Percentiles rank a stretch among this genome's conserved stretches.
These are phyloP conservation scores for Eruca vesicaria DNA, from an alignment of 441 rosid species.

Conservation along the genomic window DNA sequence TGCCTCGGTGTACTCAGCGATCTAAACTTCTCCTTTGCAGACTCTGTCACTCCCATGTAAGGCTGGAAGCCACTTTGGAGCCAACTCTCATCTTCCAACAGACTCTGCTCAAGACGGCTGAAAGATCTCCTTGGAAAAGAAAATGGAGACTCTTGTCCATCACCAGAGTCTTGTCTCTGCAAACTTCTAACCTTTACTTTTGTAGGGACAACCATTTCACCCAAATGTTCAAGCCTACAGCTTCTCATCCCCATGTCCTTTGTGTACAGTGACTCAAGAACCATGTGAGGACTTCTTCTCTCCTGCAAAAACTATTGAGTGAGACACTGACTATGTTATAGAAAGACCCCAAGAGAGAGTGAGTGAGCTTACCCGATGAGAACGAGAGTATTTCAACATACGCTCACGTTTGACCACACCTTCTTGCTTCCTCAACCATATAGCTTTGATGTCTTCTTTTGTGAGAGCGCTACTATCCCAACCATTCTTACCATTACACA, in stretches of 20 bases:
- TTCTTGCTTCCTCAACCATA: constrained; percentile 59
- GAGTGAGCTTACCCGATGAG: constrained; percentile 58
- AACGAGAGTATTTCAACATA: constrained; percentile 75
- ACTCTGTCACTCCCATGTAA: constrained; percentile 69
- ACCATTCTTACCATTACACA: constrained; percentile 50
- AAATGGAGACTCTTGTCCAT: constrained; percentile 48
- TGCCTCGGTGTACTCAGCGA: constrained; percentile 46
- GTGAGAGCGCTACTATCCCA: constrained; percentile 69
- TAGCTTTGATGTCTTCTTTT: constrained; percentile 61
- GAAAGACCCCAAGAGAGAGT: constrained; percentile 1
- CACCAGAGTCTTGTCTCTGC: constrained; percentile 42
- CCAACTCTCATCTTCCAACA: constrained; percentile 39
- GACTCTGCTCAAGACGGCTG: constrained; percentile 39
- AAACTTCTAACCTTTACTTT: constrained; percentile 38
- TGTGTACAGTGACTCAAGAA: constrained; percentile 40
- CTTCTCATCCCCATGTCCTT: constrained; percentile 47
- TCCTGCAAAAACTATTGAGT: constrained; percentile 43
- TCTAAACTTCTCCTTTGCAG: constrained; percentile 71
- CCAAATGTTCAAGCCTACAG: constrained; percentile 36
- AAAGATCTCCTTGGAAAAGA: constrained; percentile 71
- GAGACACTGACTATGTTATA: constrained; percentile 1
- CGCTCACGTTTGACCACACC: constrained; percentile 66
- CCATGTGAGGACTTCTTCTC: constrained; percentile 42
- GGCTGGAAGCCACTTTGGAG: constrained; percentile 47
- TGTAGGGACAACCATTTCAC: constrained; percentile 29